Percentiles rank a stretch among this genome's conserved stretches.
Conservation (phyloP, 768 basidiomycete species). For the Agaricus sinodeliciosus region DNA sequence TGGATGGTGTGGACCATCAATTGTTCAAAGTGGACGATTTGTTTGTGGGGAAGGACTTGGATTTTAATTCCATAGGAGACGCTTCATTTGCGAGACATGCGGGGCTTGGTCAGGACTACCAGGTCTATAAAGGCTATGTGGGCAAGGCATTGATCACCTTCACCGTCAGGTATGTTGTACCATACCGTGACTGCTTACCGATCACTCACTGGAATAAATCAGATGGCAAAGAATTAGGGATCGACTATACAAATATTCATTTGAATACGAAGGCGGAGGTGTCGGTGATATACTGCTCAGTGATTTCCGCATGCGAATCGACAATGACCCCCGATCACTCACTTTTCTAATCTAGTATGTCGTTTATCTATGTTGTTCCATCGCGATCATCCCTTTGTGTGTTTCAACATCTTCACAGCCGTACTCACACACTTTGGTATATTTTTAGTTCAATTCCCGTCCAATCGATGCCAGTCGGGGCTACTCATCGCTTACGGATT, state of each 20-base stretch:
- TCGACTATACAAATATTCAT: conserved; percentile 43
- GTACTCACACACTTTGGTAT: not conserved
- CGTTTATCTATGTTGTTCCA: not conserved
- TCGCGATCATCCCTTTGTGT: not conserved
- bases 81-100: conserved; percentile 49
- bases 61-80: conserved; percentile 51
- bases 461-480: conserved; percentile 45
- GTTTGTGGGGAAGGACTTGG: conserved; percentile 62
- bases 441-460: conserved; percentile 45
- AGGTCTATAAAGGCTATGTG: conserved; percentile 48
- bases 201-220: not conserved
- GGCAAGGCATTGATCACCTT: conserved; percentile 54
- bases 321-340: conserved; percentile 45
- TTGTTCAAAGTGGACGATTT: conserved; percentile 59
- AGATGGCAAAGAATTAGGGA: conserved; percentile 47
- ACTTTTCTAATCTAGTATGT: conserved; percentile 60
- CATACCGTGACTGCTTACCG: not conserved
- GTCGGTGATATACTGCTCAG: conserved; percentile 50
- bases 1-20: conserved; percentile 52
- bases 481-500: conserved; percentile 56
- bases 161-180: conserved; percentile 36
- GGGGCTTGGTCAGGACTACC: conserved; percentile 32
- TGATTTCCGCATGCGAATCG: conserved; percentile 43
- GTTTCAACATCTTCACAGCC: not conserved
- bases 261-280: conserved; percentile 63